These are phyloP conservation scores for Pirum gemmata DNA, from an alignment of 78 protist genomes.

Conservation along the genomic window DNA sequence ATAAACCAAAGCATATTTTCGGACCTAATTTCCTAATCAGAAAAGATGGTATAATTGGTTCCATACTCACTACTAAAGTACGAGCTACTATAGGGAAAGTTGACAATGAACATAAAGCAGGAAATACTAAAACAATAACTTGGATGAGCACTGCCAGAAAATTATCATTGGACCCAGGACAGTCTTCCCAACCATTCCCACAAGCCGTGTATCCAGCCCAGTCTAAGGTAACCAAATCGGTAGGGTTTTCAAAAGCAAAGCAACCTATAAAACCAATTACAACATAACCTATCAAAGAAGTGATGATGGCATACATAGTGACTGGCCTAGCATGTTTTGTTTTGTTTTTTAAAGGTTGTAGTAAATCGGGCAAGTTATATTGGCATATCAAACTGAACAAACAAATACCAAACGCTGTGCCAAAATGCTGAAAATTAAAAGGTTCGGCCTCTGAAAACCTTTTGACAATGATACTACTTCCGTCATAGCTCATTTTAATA, in stretches of 20 bases:
- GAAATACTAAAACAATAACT: conserved; percentile 28
- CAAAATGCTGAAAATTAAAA: conserved; percentile 2
- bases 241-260: conserved; percentile 35
- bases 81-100: too few relatives aligned
- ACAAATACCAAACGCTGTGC: conserved; percentile 22
- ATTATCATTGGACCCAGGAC: conserved; percentile 7
- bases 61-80: too few relatives aligned
- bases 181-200: conserved; percentile 28
- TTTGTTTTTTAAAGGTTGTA: conserved; percentile 17
- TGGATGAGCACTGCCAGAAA: neutral
- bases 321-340: neutral
- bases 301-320: conserved; percentile 29
- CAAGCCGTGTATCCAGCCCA: conserved; percentile 42
- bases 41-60: too few relatives aligned
- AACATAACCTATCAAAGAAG: neutral
- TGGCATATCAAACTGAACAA: conserved; percentile 33
- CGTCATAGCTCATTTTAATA: conserved; percentile 8
- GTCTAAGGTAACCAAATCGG: conserved; percentile 36
- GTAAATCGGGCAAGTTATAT: conserved; percentile 38
- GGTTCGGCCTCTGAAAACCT: neutral
- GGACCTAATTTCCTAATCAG: too few relatives aligned
- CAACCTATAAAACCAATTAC: neutral
- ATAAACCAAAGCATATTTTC: too few relatives aligned
- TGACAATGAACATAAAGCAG: too few relatives aligned
- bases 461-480: neutral